Base-by-base conservation (phyloP, 108 stramenopile genomes). In the Cyclotella sp. region DNA sequence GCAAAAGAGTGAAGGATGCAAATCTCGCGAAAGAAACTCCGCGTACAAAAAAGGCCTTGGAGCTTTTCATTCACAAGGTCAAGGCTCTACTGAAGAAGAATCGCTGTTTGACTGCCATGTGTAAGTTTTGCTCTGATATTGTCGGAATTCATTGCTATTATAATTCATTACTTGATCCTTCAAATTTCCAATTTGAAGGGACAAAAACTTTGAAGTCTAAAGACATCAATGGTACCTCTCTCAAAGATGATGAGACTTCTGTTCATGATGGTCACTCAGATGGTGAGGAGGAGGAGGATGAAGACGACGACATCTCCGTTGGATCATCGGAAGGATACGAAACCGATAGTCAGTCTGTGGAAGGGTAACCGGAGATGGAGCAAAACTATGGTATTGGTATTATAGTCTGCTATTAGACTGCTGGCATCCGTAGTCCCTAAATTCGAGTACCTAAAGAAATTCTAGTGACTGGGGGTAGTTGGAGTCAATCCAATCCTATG, bases 81-180 rank as follows among this genome's bases (percentile, higher is more conserved):
- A 86, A 84, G 74, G 64, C 70, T 13, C 30, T 84, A 30, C 59
- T 86, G 60, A 83, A 80, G 73, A 83, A 81, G 60, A 84, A 86
- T 29, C 49, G 64, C 63, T 83, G 75, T 29, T 66, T 86, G 70
- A 67, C 79, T 16, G 85, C 85, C 0, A 76, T 86, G 71, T 79
- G 73, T 47, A 41, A 76, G 75, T 61, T 18, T 29, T 10, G 14
- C 30, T 0, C 41, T 26, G 7, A 30, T 27, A 7, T 43, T 22
- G 26, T 19, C 21, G 11, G 18, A 46, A 4, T 15, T 44, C 63
- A 39, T 41, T 63, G 21, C n/a, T 41, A 43, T n/a, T 1, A 63
- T 63, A n/a, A n/a, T 7, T n/a, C 21, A n/a, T 54, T 57, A 22
- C 12, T 21, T 57, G 55, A 24, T 8, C 21, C 0, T 5, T 8